These are phyloP conservation scores for Coniochaeta prunicola DNA, from an alignment of 2,329 filamentous ascomycete species.

Conservation along the genomic window DNA sequence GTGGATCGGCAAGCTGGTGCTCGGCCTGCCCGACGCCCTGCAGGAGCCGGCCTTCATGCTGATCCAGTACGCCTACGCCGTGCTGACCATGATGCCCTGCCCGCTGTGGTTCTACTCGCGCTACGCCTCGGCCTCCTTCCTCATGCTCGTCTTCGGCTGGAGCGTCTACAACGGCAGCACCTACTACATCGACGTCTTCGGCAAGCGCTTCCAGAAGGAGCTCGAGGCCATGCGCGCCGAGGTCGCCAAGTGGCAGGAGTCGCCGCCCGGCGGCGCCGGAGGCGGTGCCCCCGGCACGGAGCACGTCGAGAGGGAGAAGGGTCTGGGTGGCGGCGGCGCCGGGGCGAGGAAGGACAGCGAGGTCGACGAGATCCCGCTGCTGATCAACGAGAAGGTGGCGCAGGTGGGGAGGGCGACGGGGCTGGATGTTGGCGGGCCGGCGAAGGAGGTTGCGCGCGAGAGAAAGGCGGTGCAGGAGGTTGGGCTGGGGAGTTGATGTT, in stretches of 20 bases:
- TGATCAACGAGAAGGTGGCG: conserved; percentile 36
- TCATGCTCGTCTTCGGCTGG: conserved; percentile 82
- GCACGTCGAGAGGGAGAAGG: conserved; percentile 10
- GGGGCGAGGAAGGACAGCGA: conserved; percentile 20
- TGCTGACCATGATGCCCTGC: conserved; percentile 89
- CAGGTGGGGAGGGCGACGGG: conserved; percentile 12
- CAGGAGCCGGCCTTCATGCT: conserved; percentile 93
- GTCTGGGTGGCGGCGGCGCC: conserved; percentile 12
- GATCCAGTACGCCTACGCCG: conserved; percentile 88
- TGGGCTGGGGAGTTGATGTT: background rate
- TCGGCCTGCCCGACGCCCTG: conserved; percentile 64
- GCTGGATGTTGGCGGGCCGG: conserved; percentile 30
- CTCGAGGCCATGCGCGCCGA: conserved; percentile 83
- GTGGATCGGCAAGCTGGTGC: conserved; percentile 80
- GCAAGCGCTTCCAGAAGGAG: conserved; percentile 93
- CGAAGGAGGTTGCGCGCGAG: conserved; percentile 39
- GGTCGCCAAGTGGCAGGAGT: conserved; percentile 78
- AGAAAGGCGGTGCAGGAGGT: conserved; percentile 24
- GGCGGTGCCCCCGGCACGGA: conserved; percentile 13
- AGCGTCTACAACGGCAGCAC: conserved; percentile 96
- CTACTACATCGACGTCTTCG: conserved; percentile 97
- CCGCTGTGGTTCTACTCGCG: conserved; percentile 91
- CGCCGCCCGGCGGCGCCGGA: conserved; percentile 41
- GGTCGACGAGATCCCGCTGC: conserved; percentile 50
- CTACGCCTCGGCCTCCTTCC: conserved; percentile 69